A percentile compares a stretch with the other conserved stretches of the same genome.
phyloP scores from a whole-genome alignment of 331 rosid genomes.

The Saraca asoca region DNA sequence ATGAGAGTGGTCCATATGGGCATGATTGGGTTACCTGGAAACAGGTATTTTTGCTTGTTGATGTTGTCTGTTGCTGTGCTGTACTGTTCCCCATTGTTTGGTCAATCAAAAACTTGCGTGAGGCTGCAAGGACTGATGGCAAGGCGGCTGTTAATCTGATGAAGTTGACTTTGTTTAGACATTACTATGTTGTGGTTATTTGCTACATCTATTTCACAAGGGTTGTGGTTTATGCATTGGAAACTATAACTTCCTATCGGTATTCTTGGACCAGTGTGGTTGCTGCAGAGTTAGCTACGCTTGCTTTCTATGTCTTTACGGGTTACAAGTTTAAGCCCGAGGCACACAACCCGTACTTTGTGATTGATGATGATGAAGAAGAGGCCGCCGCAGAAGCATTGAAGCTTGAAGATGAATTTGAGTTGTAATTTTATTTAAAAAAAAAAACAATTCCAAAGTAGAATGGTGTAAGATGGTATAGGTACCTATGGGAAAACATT shows the following conservation, averaged over 20 bases:
- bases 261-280: constrained; percentile 91
- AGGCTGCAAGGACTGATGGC: constrained; percentile 84
- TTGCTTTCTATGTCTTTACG: constrained; percentile 73
- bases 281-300: constrained; percentile 76
- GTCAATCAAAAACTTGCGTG: constrained; percentile 89
- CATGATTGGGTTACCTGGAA: constrained; percentile 82
- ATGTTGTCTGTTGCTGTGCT: constrained; percentile 85
- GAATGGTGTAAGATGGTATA: constrained; percentile 36
- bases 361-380: constrained; percentile 87
- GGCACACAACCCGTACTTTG: constrained; percentile 82
- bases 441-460: constrained; percentile 8
- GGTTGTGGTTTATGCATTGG: constrained; percentile 80
- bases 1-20: constrained; percentile 76
- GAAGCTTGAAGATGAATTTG: constrained; percentile 90
- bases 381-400: constrained; percentile 86
- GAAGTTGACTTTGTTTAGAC: constrained; percentile 83
- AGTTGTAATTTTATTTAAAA: constrained; percentile 48
- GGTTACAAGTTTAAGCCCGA: constrained; percentile 90
- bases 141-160: constrained; percentile 87
- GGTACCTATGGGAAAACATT: constrained; percentile 40
- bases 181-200: constrained; percentile 80
- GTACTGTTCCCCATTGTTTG: constrained; percentile 89
- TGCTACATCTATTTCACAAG: constrained; percentile 88
- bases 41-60: constrained; percentile 80
- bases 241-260: constrained; percentile 77